A percentile compares a stretch with the other conserved stretches of the same genome.
These are phyloP conservation scores for Mycena vitilis DNA, from an alignment of 768 basidiomycete species.

Conservation along the genomic window DNA sequence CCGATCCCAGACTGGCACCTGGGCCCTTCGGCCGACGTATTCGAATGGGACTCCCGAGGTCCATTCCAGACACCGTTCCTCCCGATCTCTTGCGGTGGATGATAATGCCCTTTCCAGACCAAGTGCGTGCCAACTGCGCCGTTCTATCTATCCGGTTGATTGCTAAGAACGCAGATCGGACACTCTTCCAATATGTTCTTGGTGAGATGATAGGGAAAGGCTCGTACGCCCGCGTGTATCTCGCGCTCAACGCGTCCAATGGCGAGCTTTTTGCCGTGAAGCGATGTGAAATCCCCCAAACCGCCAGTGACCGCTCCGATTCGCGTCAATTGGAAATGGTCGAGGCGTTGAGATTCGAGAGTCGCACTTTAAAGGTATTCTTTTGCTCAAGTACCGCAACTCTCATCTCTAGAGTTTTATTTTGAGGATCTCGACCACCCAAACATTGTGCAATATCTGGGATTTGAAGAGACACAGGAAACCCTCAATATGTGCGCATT, in stretches of 20 bases:
- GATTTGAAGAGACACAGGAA: conserved; percentile 80
- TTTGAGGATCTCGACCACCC: conserved; percentile 90
- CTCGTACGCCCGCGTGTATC: conserved; percentile 93
- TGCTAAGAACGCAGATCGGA: not conserved
- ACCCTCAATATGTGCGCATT: conserved; percentile 78
- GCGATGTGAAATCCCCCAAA: conserved; percentile 89
- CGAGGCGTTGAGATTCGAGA: conserved; percentile 87
- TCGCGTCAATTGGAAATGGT: conserved; percentile 74
- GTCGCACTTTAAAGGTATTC: conserved; percentile 61
- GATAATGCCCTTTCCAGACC: conserved; percentile 7
- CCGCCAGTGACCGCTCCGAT: conserved; percentile 76
- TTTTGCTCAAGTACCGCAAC: not conserved
- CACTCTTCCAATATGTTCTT: conserved; percentile 87
- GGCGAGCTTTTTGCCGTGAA: conserved; percentile 97
- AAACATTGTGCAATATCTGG: conserved; percentile 93
- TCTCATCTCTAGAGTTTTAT: not conserved
- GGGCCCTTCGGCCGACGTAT: conserved; percentile 15
- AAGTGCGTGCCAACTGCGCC: conserved; percentile 1
- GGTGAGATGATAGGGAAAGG: conserved; percentile 94
- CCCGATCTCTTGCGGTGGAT: conserved; percentile 7
- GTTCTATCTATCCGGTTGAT: no score
- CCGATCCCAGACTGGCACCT: conserved; percentile 9
- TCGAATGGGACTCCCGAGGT: not conserved
- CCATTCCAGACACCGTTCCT: not conserved
- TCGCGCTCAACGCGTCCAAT: conserved; percentile 85